These are phyloP conservation scores for Kurtzmaniella cleridarum DNA, from an alignment of 805 yeast species.

Conservation along the genomic window DNA sequence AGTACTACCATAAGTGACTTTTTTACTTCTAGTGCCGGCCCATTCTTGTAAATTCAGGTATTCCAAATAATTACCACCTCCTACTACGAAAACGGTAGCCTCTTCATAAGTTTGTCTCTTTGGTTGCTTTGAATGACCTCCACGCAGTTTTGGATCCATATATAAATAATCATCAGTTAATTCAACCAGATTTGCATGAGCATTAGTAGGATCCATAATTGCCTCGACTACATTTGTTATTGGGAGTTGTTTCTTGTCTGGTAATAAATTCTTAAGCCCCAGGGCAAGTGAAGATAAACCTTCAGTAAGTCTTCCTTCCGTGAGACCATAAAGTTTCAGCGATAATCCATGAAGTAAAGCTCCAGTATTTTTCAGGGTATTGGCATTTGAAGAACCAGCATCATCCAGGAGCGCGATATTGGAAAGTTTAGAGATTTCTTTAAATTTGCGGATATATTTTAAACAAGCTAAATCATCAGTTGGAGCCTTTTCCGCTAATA, in stretches of 20 bases:
- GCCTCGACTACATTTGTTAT: constrained; percentile 89
- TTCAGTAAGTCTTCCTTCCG: constrained; percentile 77
- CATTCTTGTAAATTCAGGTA: constrained; percentile 93
- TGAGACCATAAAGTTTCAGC: constrained; percentile 71
- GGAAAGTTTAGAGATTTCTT: constrained; percentile 44
- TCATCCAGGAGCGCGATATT: constrained; percentile 14
- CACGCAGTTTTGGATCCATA: constrained; percentile 87
- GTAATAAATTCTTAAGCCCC: constrained; percentile 80
- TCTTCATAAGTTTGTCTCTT: constrained; percentile 76
- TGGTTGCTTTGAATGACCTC: constrained; percentile 86
- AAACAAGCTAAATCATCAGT: constrained; percentile 56
- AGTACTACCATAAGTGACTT: constrained; percentile 84
- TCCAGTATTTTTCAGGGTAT: constrained; percentile 38
- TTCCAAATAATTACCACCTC: constrained; percentile 94
- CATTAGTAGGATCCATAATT: constrained; percentile 73
- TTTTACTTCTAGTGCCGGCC: constrained; percentile 44
- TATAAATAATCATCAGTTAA: constrained; percentile 86
- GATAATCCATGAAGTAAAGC: constrained; percentile 71
- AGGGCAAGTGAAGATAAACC: constrained; percentile 88
- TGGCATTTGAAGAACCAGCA: constrained; percentile 16
- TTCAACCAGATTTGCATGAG: constrained; percentile 57
- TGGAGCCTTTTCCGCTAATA: constrained; percentile 48
- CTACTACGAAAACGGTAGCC: constrained; percentile 86
- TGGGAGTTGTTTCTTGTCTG: constrained; percentile 84
- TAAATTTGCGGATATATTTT: constrained; percentile 70